phyloP scores from a whole-genome alignment of 2,329 filamentous ascomycete genomes.

The Didymella segeticola region DNA sequence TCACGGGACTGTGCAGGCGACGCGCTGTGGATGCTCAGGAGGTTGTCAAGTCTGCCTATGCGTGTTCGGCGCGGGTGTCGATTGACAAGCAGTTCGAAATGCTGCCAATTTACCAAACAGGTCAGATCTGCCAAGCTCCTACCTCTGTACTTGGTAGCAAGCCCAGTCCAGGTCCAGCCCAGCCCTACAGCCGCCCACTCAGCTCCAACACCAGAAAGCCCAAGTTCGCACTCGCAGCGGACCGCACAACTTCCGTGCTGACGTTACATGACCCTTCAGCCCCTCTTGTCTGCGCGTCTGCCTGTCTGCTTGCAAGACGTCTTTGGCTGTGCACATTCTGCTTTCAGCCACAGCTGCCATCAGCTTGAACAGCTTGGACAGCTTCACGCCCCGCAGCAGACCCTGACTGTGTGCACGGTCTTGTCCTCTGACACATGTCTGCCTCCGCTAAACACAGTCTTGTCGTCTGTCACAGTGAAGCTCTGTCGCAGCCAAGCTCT shows the following conservation, averaged over 20 bases:
- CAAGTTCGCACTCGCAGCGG: background rate
- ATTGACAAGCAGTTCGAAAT: conserved; percentile 13
- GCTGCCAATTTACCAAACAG: conserved; percentile 9
- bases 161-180: too few species aligned
- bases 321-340: conserved; percentile 14
- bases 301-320: conserved; percentile 3
- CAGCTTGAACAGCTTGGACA: background rate
- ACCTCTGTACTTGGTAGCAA: too few species aligned
- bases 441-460: background rate
- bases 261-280: conserved; percentile 4
- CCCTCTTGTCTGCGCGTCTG: too few species aligned
- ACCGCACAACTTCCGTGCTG: conserved; percentile 2
- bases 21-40: background rate
- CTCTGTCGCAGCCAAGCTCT: background rate
- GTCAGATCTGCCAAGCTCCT: conserved; percentile 13
- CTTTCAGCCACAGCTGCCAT: conserved; percentile 2
- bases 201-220: conserved; percentile 5
- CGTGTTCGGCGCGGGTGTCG: background rate
- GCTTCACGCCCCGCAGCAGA: conserved; percentile 1
- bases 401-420: conserved; percentile 14
- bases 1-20: background rate
- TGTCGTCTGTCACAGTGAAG: background rate
- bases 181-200: too few species aligned
- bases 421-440: background rate
- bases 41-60: background rate